phyloP scores from a whole-genome alignment of 192 early-diverging fungal genomes.

The Mortierella alpina region DNA sequence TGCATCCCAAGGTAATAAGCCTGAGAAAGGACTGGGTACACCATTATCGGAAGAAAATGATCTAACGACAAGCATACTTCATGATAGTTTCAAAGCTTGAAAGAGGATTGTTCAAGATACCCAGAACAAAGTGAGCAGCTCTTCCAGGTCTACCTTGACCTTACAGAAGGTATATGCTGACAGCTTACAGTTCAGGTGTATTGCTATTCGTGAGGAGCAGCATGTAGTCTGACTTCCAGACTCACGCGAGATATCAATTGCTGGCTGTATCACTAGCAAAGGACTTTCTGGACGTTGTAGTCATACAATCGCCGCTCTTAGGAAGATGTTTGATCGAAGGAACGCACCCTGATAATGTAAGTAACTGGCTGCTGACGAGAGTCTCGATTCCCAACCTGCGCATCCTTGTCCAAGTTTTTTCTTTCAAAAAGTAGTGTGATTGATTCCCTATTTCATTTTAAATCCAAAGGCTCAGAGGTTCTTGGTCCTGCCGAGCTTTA shows the following conservation, averaged over 20 bases:
- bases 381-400: conserved; percentile 65
- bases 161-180: conserved; percentile 10
- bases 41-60: background rate
- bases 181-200: background rate
- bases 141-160: conserved; percentile 44
- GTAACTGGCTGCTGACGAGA: background rate
- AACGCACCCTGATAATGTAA: conserved; percentile 41
- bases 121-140: conserved; percentile 45
- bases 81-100: conserved; percentile 24
- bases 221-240: too few relatives aligned
- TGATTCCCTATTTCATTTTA: background rate
- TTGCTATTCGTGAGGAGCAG: background rate
- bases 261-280: conserved; percentile 12
- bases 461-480: conserved; percentile 78
- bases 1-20: conserved; percentile 25
- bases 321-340: conserved; percentile 36
- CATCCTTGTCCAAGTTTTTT: background rate
- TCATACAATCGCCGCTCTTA: conserved; percentile 20
- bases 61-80: background rate
- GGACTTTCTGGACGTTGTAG: conserved; percentile 26
- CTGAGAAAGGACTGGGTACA: background rate
- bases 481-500: conserved; percentile 45
- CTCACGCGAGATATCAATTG: background rate
- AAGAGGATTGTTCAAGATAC: conserved; percentile 18
- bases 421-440: too few relatives aligned